A percentile compares a stretch with the other conserved stretches of the same genome.
These are phyloP conservation scores for Dorcoceras hygrometricum DNA, from an alignment of 257 asterid genomes.

Conservation along the genomic window DNA sequence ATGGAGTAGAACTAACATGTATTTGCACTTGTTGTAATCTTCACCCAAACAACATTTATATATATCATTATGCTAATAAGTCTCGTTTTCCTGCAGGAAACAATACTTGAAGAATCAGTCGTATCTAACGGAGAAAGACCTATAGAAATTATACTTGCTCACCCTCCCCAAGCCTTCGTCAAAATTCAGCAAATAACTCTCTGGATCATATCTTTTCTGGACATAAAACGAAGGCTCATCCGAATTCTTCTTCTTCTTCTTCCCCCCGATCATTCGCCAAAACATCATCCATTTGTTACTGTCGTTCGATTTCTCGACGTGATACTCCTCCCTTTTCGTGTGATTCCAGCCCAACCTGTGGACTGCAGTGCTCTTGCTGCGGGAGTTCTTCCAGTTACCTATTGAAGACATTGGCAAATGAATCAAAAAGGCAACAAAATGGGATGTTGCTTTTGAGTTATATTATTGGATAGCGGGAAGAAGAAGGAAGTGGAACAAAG, in stretches of 20 bases:
- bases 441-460: no score
- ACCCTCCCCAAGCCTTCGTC: constrained; percentile 42
- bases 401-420: constrained; percentile 14
- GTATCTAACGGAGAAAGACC: constrained; percentile 74
- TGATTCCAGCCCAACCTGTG: constrained; percentile 34
- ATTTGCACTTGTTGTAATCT: not conserved
- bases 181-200: constrained; percentile 62
- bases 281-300: constrained; percentile 44
- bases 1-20: not conserved
- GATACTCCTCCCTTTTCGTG: constrained; percentile 14
- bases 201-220: constrained; percentile 43
- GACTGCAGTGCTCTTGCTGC: constrained; percentile 42
- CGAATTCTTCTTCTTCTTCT: constrained; percentile 37
- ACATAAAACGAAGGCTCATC: constrained; percentile 4
- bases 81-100: not conserved
- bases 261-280: constrained; percentile 40
- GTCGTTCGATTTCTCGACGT: not conserved
- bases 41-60: not conserved
- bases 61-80: not conserved
- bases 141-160: constrained; percentile 59
- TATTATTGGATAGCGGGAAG: no score
- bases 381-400: constrained; percentile 40
- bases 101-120: constrained; percentile 56
- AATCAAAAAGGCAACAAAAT: not conserved
- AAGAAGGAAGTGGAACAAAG: no score